These are phyloP conservation scores for Leccinum ochraceum DNA, from an alignment of 768 basidiomycete species.

Conservation along the genomic window DNA sequence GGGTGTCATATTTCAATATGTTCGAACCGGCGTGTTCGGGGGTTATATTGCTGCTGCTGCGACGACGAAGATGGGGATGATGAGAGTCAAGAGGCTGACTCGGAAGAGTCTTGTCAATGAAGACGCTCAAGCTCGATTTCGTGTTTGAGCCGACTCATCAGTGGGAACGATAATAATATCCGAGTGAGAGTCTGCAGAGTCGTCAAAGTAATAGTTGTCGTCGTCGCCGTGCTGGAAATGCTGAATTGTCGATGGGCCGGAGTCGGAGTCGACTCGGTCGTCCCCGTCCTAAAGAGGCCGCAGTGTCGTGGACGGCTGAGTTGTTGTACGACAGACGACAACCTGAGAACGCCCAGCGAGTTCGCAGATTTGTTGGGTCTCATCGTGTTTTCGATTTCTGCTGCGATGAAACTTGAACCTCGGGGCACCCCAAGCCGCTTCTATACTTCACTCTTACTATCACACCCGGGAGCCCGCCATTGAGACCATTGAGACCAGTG, in stretches of 20 bases:
- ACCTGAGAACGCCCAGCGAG: conserved; percentile 4
- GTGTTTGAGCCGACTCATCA: not conserved
- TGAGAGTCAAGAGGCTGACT: not conserved
- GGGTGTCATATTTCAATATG: conserved; percentile 7
- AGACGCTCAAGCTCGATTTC: not conserved
- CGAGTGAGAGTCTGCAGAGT: conserved; percentile 1
- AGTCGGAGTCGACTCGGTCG: conserved; percentile 12
- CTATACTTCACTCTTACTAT: not conserved
- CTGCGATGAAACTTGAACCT: not conserved
- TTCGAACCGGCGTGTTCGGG: not conserved
- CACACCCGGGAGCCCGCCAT: not conserved
- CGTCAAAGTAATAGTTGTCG: conserved; percentile 6
- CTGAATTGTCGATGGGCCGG: conserved; percentile 10
- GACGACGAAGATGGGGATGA: not conserved
- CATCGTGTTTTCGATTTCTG: not conserved
- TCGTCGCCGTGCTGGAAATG: conserved; percentile 14
- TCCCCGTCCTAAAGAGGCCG: conserved; percentile 1
- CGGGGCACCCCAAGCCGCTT: conserved; percentile 7
- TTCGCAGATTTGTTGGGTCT: conserved; percentile 1
- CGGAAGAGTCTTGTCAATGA: not conserved
- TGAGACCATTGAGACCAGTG: not conserved
- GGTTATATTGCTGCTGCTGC: not conserved
- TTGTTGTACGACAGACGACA: conserved; percentile 27
- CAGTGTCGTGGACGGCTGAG: conserved; percentile 3
- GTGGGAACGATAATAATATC: not conserved